Evolutionary conservation across 495 filamentous ascomycete genomes (phyloP).

Genomic region (Hypoxylon lienhwacheense): DNA sequence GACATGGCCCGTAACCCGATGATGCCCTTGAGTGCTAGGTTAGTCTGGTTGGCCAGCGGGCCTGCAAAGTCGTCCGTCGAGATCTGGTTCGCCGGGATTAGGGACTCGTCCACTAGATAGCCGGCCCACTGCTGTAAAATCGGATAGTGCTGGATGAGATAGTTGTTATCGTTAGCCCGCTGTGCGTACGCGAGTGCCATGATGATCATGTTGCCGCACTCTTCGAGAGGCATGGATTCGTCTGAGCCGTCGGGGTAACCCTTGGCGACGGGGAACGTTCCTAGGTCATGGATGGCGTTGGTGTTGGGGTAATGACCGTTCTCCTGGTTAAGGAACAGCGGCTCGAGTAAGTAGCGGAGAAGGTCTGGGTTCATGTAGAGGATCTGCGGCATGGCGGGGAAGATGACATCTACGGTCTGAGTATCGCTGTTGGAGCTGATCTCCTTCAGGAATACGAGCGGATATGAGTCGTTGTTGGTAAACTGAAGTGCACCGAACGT

Average conservation of each 20-base stretch:
- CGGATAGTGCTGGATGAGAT: conserved; percentile 60
- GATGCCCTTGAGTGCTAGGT: conserved; percentile 91
- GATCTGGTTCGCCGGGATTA: conserved; percentile 82
- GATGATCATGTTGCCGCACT: conserved; percentile 94
- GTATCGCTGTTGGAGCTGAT: conserved; percentile 93
- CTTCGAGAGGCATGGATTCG: conserved; percentile 93
- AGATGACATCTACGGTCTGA: conserved; percentile 96
- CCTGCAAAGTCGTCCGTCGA: conserved; percentile 95
- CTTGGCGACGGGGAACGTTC: conserved; percentile 88
- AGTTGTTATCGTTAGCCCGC: conserved; percentile 46
- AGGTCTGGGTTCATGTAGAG: conserved; percentile 83
- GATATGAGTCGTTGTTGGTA: conserved; percentile 72
- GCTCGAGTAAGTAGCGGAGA: conserved; percentile 84
- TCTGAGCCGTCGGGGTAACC: conserved; percentile 83
- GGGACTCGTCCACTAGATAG: conserved; percentile 78
- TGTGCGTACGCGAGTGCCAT: conserved; percentile 72
- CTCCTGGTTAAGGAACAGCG: conserved; percentile 84
- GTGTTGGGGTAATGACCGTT: conserved; percentile 87
- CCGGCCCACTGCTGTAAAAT: conserved; percentile 86
- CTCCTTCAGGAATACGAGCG: conserved; percentile 89
- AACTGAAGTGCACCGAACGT: conserved; percentile 85
- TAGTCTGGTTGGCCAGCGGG: conserved; percentile 85
- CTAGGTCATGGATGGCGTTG: conserved; percentile 89
- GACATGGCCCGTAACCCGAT: conserved; percentile 94
- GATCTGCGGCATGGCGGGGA: conserved; percentile 87